Base-by-base conservation (phyloP, 2,329 filamentous ascomycete species). In the Sclerotiophoma versabilis region DNA sequence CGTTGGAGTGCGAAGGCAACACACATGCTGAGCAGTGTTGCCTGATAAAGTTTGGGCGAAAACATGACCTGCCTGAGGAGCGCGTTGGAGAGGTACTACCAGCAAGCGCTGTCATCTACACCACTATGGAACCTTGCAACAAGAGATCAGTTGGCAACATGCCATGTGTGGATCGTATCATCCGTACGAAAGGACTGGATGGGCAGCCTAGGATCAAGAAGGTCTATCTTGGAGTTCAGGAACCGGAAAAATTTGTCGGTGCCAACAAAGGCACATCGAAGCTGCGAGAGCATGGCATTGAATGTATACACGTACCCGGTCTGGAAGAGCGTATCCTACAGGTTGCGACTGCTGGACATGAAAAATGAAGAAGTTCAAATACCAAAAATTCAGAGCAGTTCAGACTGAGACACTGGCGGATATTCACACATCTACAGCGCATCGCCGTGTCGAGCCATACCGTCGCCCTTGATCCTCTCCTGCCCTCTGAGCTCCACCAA, bases 21-120 rank as follows among this genome's bases (percentile, higher is more conserved):
- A 98, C 95, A 0, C 95, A 99, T 71, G 95, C 95, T 3, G 95
- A 99, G 73, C 92, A 99, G 77, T 93, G 89, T 75, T 96, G 92
- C 70, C 83, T 99, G 51, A 76, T 87, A 42, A 98, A 99, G 74
- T 83, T 87, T 59, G 77, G 77, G 11, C 41, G 65, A 42, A 56
- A 51, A 32, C 71, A 75, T 59, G 62, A 59, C 17, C 55, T 74
- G 5, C 58, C 80, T 0, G 87, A 89, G 60, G 83, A 84, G 46
- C 71, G 76, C 0, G 80, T 92, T 4, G 76, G 75, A 12, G 68
- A 78, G 15, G 75, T 80, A 12, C 66, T 89, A 7, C 81, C 84
- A 0, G 75, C 81, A 27, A 76, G 84, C 0, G 78, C 84, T 1
- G 81, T 85, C 4, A 82, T 99, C 11, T 98, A 97, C 75, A 97